These are phyloP conservation scores for Tillandsia leiboldiana DNA, from an alignment of 176 grass and related monocot species.

Conservation along the genomic window DNA sequence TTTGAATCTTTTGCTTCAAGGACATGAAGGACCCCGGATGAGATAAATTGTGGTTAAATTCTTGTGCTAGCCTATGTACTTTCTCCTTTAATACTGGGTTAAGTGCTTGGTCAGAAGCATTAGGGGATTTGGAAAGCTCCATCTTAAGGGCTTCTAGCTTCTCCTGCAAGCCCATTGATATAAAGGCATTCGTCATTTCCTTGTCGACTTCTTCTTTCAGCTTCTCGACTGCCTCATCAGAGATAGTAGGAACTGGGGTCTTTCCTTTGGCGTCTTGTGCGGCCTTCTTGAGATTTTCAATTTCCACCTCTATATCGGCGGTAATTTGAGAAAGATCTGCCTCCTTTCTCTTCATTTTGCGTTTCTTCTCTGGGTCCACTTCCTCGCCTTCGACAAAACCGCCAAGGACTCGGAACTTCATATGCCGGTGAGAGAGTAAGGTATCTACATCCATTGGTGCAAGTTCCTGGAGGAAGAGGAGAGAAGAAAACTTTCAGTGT, in stretches of 20 bases:
- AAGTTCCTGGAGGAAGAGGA: conserved; percentile 11
- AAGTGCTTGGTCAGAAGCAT: background rate
- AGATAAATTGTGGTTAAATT: conserved; percentile 20
- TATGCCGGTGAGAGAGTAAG: conserved; percentile 4
- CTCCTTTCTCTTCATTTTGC: conserved; percentile 20
- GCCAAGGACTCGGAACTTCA: conserved; percentile 18
- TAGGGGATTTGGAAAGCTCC: conserved; percentile 12
- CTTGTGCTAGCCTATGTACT: conserved; percentile 14
- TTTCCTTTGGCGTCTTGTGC: conserved; percentile 5
- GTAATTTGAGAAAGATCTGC: conserved; percentile 2
- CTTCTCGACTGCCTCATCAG: conserved; percentile 6
- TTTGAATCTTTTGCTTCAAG: conserved; percentile 20
- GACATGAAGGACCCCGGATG: conserved; percentile 5
- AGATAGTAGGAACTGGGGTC: conserved; percentile 3
- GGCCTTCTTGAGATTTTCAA: conserved; percentile 1
- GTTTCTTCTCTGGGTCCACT: conserved; percentile 14
- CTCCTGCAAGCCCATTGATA: conserved; percentile 16
- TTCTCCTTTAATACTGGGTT: conserved; percentile 14
- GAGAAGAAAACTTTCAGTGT: no score
- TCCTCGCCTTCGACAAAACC: conserved; percentile 16
- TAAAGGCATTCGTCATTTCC: conserved; percentile 24
- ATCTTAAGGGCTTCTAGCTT: conserved; percentile 16
- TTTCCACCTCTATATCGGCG: conserved; percentile 17
- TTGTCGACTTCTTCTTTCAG: conserved; percentile 14
- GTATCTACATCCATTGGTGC: conserved; percentile 10